These are phyloP conservation scores for Syncephalastrum racemosum DNA, from an alignment of 371 early-diverging fungal genomes.

Conservation along the genomic window DNA sequence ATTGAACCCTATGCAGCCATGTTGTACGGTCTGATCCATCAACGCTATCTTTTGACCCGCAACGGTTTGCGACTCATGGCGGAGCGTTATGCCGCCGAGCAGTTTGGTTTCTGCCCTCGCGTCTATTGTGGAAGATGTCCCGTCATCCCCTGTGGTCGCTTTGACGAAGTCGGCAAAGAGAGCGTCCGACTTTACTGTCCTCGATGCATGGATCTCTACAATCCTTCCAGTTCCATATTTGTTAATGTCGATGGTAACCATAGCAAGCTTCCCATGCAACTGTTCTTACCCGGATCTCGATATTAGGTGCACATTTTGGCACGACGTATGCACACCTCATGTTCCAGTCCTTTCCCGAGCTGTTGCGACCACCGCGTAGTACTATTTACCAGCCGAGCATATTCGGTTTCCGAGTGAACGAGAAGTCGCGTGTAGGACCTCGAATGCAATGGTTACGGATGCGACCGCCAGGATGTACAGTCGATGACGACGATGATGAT, in stretches of 20 bases:
- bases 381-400: constrained; percentile 73
- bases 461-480: constrained; percentile 42
- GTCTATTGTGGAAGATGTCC: constrained; percentile 75
- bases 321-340: constrained; percentile 93
- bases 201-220: constrained; percentile 85
- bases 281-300: constrained; percentile 2
- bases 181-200: constrained; percentile 81
- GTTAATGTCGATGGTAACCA: constrained; percentile 76
- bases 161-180: constrained; percentile 65
- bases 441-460: constrained; percentile 80
- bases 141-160: constrained; percentile 82
- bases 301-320: constrained; percentile 90
- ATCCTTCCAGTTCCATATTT: constrained; percentile 74
- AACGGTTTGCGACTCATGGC: constrained; percentile 81
- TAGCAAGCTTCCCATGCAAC: background rate
- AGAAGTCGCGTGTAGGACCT: constrained; percentile 58
- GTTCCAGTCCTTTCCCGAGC: constrained; percentile 80
- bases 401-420: constrained; percentile 80
- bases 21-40: constrained; percentile 84
- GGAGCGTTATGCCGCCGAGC: constrained; percentile 68
- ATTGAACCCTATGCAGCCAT: constrained; percentile 57
- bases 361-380: constrained; percentile 54
- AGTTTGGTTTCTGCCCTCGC: constrained; percentile 87
- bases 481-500: constrained; percentile 31
- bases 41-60: constrained; percentile 78